phyloP scores from a whole-genome alignment of 1,284 basidiomycete genomes.

The Xerocomus minutiporus region DNA sequence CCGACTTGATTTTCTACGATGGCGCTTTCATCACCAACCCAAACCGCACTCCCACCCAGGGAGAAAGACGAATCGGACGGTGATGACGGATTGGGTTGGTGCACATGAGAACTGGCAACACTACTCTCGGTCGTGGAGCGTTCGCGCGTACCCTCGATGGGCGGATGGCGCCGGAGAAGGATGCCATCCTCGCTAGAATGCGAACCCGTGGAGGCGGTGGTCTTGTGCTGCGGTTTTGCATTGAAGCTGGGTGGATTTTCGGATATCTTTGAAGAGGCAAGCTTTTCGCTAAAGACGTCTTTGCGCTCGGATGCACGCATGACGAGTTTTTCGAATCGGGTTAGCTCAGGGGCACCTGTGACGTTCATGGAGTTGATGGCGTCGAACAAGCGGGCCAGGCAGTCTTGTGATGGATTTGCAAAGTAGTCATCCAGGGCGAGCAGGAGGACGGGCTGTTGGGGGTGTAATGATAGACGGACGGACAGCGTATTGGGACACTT shows the following conservation, averaged over 20 bases:
- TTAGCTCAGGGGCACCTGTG: slow-evolving; percentile 72
- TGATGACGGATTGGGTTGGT: slow-evolving; percentile 40
- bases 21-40: slow-evolving; percentile 70
- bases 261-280: slow-evolving; percentile 35
- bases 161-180: slow-evolving; percentile 38
- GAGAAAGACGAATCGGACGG: slow-evolving; percentile 69
- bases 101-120: slow-evolving; percentile 29
- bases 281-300: slow-evolving; percentile 88
- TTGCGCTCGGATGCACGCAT: slow-evolving; percentile 88
- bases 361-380: slow-evolving; percentile 90
- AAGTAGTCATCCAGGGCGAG: slow-evolving; percentile 97
- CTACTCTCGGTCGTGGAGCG: slow-evolving; percentile 41
- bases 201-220: slow-evolving; percentile 55
- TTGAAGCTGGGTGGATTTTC: slow-evolving; percentile 8
- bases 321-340: slow-evolving; percentile 80
- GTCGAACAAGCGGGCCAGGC: slow-evolving; percentile 85
- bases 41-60: slow-evolving; percentile 70
- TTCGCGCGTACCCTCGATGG: slow-evolving; percentile 30
- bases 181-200: slow-evolving; percentile 63
- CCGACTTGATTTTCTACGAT: slow-evolving; percentile 37
- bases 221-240: slow-evolving; percentile 39
- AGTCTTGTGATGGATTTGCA: slow-evolving; percentile 79
- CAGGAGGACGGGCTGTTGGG: slow-evolving; percentile 76
- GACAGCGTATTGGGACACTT: slow-evolving; percentile 18
- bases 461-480: slow-evolving; percentile 3